phyloP scores from a whole-genome alignment of 306 rosid genomes.

The Hippophae tibetana region DNA sequence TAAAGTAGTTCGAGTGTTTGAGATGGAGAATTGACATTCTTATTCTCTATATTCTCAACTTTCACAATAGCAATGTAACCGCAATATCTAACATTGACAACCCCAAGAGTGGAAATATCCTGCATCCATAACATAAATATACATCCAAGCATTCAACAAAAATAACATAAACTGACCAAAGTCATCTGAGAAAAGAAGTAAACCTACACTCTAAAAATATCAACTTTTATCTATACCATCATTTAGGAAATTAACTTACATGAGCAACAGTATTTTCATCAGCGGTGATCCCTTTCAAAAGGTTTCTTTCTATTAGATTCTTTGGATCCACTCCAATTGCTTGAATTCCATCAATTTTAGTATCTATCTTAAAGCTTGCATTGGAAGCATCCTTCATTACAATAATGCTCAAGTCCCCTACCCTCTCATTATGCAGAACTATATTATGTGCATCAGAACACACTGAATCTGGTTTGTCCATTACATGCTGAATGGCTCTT shows the following conservation, averaged over 20 bases:
- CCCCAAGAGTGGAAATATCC: constrained; percentile 77
- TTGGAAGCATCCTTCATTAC: constrained; percentile 66
- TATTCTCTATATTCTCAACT: constrained; percentile 48
- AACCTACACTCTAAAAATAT: background rate
- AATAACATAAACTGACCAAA: constrained; percentile 13
- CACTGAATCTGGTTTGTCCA: constrained; percentile 29
- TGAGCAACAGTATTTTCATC: constrained; percentile 98
- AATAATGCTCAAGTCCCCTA: constrained; percentile 68
- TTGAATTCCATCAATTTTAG: constrained; percentile 83
- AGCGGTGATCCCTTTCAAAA: constrained; percentile 91
- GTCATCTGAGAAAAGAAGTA: background rate
- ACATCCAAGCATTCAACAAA: constrained; percentile 18
- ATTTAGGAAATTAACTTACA: constrained; percentile 43
- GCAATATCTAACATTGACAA: constrained; percentile 70
- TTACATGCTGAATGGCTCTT: constrained; percentile 47
- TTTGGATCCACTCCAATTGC: constrained; percentile 54
- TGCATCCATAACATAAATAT: constrained; percentile 33
- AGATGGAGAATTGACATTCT: constrained; percentile 34
- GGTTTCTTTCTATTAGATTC: constrained; percentile 65
- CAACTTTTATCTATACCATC: constrained; percentile 14
- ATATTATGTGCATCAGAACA: constrained; percentile 32
- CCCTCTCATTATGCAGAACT: constrained; percentile 41
- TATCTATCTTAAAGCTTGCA: constrained; percentile 77
- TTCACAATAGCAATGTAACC: constrained; percentile 73
- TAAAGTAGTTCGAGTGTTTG: constrained; percentile 56